Percentiles rank a stretch among this genome's conserved stretches.
Conservation (phyloP, 805 yeast genomes). For the Candida germanica region DNA sequence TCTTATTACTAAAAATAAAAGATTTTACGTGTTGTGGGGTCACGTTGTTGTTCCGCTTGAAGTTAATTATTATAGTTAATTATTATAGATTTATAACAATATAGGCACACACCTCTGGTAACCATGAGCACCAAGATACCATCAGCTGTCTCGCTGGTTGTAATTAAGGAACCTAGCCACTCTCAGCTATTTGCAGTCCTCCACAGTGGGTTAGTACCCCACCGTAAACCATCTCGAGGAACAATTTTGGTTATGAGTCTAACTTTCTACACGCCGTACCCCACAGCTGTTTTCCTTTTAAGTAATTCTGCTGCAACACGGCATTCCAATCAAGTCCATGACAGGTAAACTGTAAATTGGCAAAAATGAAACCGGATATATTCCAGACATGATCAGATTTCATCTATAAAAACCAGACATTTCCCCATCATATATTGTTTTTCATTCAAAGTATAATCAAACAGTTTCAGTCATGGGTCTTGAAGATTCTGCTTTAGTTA, state of each 20-base stretch:
- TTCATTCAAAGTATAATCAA: too few species aligned
- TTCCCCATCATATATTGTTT: neutral
- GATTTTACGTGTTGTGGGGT: too few species aligned
- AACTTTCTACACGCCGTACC: neutral
- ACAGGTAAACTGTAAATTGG: neutral
- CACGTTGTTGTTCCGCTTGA: too few species aligned
- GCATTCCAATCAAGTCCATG: neutral
- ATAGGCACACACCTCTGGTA: too few species aligned
- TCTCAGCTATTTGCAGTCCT: too few species aligned
- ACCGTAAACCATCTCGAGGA: neutral
- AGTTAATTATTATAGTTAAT: too few species aligned
- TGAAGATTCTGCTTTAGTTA: conserved; percentile 28
- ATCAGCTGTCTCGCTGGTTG: neutral
- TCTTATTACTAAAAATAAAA: too few species aligned
- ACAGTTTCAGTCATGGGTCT: conserved; percentile 29
- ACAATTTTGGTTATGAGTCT: neutral
- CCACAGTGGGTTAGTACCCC: too few species aligned
- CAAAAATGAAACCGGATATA: neutral
- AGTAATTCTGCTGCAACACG: neutral
- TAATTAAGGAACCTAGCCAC: neutral
- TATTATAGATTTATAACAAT: too few species aligned
- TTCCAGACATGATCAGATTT: neutral
- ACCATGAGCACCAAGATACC: too few species aligned
- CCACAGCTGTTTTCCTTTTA: neutral
- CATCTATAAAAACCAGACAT: neutral